phyloP scores from a whole-genome alignment of 108 stramenopile species.

The Phaeodactylum tricornutum region DNA sequence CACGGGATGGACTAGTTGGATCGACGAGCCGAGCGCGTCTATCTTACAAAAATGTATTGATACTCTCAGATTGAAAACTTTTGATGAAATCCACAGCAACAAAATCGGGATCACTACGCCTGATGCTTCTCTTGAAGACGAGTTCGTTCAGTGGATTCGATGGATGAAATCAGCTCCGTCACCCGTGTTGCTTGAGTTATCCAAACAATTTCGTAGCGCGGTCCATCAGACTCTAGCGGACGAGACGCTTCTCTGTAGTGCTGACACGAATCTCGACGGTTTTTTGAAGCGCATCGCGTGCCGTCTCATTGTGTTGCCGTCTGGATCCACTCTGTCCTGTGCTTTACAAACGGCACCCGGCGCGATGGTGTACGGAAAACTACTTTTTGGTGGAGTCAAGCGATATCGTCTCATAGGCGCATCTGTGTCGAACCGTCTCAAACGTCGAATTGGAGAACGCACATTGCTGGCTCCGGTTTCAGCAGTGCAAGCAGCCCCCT shows the following conservation, averaged over 20 bases:
- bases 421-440: not conserved
- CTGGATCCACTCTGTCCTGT: constrained; percentile 27
- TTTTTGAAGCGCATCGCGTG: constrained; percentile 43
- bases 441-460: constrained; percentile 5
- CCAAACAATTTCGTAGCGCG: constrained; percentile 25
- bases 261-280: constrained; percentile 21
- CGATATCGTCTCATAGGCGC: constrained; percentile 40
- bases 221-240: constrained; percentile 31
- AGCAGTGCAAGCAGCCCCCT: constrained; percentile 1
- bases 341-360: constrained; percentile 35
- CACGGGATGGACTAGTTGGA: constrained; percentile 39
- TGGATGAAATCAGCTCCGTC: constrained; percentile 54
- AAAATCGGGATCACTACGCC: not conserved
- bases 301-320: constrained; percentile 48
- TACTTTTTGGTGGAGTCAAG: constrained; percentile 65
- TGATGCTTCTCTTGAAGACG: not conserved
- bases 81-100: not conserved
- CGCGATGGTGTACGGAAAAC: constrained; percentile 63
- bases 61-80: not conserved
- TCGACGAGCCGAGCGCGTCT: constrained; percentile 22
- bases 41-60: constrained; percentile 23
- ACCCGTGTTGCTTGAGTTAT: constrained; percentile 48
- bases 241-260: constrained; percentile 10
- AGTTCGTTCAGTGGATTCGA: constrained; percentile 28
- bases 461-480: not conserved